Percentiles rank a stretch among this genome's conserved stretches.
phyloP scores from a whole-genome alignment of 371 early-diverging fungal genomes.

The Circinella minor region DNA sequence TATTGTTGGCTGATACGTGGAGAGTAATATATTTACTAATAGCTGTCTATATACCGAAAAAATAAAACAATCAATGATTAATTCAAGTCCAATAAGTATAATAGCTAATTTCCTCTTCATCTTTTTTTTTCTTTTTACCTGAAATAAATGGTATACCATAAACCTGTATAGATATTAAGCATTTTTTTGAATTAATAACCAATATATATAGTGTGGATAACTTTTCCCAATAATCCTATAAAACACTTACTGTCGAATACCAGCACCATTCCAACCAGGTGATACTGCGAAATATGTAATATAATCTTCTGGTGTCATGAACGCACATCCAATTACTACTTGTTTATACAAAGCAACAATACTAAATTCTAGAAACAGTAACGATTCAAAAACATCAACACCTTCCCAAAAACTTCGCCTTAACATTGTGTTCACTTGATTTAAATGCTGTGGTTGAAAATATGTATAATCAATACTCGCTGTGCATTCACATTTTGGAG shows the following conservation, averaged over 20 bases:
- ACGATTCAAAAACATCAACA: constrained; percentile 88
- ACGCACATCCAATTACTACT: constrained; percentile 87
- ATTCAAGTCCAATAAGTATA: not conserved
- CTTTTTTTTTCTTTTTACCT: constrained; percentile 40
- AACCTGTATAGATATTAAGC: constrained; percentile 44
- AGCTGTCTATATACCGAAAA: constrained; percentile 38
- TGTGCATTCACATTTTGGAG: constrained; percentile 19
- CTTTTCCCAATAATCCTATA: too few relatives aligned
- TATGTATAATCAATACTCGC: constrained; percentile 81
- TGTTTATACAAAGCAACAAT: constrained; percentile 85
- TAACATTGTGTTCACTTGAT: constrained; percentile 80
- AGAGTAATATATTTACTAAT: constrained; percentile 85
- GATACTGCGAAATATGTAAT: constrained; percentile 89
- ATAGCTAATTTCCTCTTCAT: not conserved
- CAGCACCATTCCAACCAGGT: constrained; percentile 85
- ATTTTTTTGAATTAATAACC: too few relatives aligned
- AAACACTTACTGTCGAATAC: constrained; percentile 76
- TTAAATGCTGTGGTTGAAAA: constrained; percentile 73
- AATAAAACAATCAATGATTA: too few relatives aligned
- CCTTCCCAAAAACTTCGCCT: constrained; percentile 91
- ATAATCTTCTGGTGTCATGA: constrained; percentile 94
- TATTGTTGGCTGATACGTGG: constrained; percentile 93
- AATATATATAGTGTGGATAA: too few relatives aligned
- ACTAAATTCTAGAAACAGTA: constrained; percentile 86
- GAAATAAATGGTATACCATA: constrained; percentile 87